Conservation (phyloP, 768 basidiomycete genomes). For the Leccinum obscurum region DNA sequence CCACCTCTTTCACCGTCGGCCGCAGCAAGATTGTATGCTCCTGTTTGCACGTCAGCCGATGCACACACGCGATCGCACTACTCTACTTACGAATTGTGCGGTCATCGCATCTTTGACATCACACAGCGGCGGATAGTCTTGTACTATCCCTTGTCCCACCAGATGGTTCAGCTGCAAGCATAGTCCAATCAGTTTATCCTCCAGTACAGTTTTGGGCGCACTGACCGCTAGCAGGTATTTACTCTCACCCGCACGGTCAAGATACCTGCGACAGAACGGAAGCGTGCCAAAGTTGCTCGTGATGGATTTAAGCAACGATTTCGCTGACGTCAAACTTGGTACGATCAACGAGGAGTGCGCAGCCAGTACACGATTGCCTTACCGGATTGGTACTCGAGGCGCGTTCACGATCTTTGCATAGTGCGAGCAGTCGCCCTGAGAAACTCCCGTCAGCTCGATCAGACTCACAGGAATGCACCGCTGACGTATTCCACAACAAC, state of each 20-base stretch:
- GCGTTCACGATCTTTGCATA: conserved; percentile 77
- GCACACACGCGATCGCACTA: conserved; percentile 1
- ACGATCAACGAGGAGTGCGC: conserved; percentile 1
- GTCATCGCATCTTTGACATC: conserved; percentile 89
- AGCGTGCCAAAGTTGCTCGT: conserved; percentile 92
- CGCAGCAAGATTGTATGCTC: conserved; percentile 86
- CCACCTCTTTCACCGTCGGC: conserved; percentile 82
- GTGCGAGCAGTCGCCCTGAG: conserved; percentile 89
- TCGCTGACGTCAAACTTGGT: conserved; percentile 80
- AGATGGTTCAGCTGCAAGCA: conserved; percentile 76
- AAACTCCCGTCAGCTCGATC: conserved; percentile 1
- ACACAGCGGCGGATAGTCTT: conserved; percentile 89
- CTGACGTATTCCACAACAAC: conserved; percentile 77
- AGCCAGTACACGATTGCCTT: conserved; percentile 22
- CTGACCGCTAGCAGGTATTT: conserved; percentile 88
- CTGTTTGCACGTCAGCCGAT: conserved; percentile 38
- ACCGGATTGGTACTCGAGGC: conserved; percentile 76
- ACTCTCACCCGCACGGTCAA: conserved; percentile 90
- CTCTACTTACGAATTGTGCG: conserved; percentile 74
- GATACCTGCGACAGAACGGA: conserved; percentile 93
- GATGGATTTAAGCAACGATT: conserved; percentile 82
- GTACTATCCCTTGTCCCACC: conserved; percentile 84
- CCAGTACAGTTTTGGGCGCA: conserved; percentile 7
- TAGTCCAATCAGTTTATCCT: background rate
- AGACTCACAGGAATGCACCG: conserved; percentile 16